Conservation (phyloP, 1,139 yeast species). For the Yamadazyma diddensiae region DNA sequence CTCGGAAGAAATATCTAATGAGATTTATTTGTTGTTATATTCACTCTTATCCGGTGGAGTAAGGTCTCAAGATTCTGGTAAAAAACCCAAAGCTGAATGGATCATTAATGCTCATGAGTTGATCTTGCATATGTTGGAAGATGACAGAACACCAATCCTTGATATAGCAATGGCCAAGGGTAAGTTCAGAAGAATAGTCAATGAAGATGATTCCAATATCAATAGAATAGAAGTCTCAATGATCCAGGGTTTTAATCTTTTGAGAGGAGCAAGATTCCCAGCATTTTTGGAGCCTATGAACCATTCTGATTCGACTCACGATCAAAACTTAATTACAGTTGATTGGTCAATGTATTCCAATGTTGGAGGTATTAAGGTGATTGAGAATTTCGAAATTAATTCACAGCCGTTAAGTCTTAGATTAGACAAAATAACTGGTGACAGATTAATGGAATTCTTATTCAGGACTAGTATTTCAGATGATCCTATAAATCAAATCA, state of each 20-base stretch:
- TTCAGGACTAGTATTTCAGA: constrained; percentile 44
- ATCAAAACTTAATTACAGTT: constrained; percentile 36
- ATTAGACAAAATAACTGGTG: constrained; percentile 61
- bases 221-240: constrained; percentile 43
- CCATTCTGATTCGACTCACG: background rate
- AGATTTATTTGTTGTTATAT: constrained; percentile 37
- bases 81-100: constrained; percentile 46
- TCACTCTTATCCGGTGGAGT: constrained; percentile 41
- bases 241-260: constrained; percentile 41
- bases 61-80: constrained; percentile 12
- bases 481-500: constrained; percentile 18
- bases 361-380: constrained; percentile 65
- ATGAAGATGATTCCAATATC: constrained; percentile 43
- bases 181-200: constrained; percentile 44
- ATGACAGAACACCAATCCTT: constrained; percentile 40
- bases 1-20: constrained; percentile 28
- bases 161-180: constrained; percentile 42
- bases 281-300: constrained; percentile 35
- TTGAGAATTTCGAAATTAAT: constrained; percentile 51
- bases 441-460: constrained; percentile 51
- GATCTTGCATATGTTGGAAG: constrained; percentile 42
- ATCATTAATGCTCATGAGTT: constrained; percentile 54
- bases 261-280: constrained; percentile 32
- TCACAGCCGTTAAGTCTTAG: constrained; percentile 56
- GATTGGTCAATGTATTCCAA: constrained; percentile 65